phyloP scores from a whole-genome alignment of 441 rosid genomes.

The Isatis lusitanica region DNA sequence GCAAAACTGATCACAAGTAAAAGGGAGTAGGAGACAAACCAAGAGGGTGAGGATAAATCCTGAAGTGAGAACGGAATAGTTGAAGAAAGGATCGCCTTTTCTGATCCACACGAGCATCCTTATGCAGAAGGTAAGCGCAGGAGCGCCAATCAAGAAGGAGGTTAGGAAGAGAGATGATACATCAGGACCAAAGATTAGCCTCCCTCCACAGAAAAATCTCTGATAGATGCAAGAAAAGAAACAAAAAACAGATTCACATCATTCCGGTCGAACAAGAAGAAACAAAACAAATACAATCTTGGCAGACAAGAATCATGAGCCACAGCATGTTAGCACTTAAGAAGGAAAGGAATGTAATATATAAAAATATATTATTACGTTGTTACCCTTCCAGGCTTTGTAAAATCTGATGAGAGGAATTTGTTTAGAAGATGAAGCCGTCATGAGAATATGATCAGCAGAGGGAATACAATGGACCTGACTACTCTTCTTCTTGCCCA shows the following conservation, averaged over 20 bases:
- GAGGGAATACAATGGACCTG: constrained; percentile 38
- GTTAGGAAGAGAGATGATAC: constrained; percentile 68
- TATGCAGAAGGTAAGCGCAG: constrained; percentile 68
- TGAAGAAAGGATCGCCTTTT: constrained; percentile 45
- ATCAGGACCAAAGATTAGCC: constrained; percentile 95
- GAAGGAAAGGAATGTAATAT: background rate
- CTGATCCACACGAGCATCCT: constrained; percentile 60
- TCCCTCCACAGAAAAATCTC: constrained; percentile 74
- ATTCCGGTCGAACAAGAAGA: background rate
- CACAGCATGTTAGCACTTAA: background rate
- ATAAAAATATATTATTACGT: constrained; percentile 47
- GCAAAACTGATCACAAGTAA: background rate
- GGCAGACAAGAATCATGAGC: background rate
- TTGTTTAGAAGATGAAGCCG: constrained; percentile 36
- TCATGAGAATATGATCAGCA: constrained; percentile 34
- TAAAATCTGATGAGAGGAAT: constrained; percentile 47
- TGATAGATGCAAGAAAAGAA: constrained; percentile 34
- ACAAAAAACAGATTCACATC: background rate
- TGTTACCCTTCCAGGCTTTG: constrained; percentile 88
- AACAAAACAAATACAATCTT: background rate
- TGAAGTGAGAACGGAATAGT: constrained; percentile 40
- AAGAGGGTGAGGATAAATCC: constrained; percentile 54
- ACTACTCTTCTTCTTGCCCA: constrained; percentile 36
- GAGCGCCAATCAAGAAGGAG: constrained; percentile 68
- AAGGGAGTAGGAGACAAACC: constrained; percentile 47